Evolutionary conservation across 2,329 filamentous ascomycete genomes (phyloP), one percentile per base, ranked within the genome.

Genomic region (Apiospora sp.): DNA sequence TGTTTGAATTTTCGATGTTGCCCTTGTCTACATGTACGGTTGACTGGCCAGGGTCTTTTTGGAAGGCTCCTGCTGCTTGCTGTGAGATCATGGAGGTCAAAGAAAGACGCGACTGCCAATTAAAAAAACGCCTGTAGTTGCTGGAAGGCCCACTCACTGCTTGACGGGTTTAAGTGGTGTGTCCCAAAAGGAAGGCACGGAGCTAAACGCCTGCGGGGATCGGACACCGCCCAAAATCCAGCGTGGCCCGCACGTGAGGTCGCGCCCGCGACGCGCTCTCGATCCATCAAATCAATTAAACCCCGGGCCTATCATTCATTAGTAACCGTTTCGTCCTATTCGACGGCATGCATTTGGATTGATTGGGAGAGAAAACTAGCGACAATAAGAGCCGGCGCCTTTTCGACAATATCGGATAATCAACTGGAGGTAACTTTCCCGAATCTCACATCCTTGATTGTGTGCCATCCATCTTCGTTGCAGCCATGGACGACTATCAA

Each of bases 401-500:
- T 49, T n/a, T 19, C 16, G 46, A 22, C 46, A 19, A n/a, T 22
- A 48, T 41, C 27, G 34, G 54, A 14, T 5, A 16, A 58, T 4
- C 51, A 2, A 58, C 16, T 58, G 10, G 13, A 30, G 7, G 5
- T 1, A 10, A 19, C 14, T 16, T 24, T 1, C 24, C 24, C 49
- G 14, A 34, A 5, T 19, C 30, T 30, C 30, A 12, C 30, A 22
- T 61, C 1, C 30, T 22, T 22, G 3, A 8, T 61, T 8, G 27
- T 6, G 14, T 34, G 14, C 2, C 30, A 22, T 4, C 34, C 34
- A 61, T 51, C 5, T 5, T 24, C 16, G 10, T n/a, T 24, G 13
- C 54, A 16, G 27, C 27, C 0, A 90, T 91, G 89, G 86, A 87
- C 2, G 89, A 92, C 75, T 92, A 94, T 79, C 91, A 87, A 76